phyloP scores from a whole-genome alignment of 805 yeast genomes.

The Suhomyces sp. region DNA sequence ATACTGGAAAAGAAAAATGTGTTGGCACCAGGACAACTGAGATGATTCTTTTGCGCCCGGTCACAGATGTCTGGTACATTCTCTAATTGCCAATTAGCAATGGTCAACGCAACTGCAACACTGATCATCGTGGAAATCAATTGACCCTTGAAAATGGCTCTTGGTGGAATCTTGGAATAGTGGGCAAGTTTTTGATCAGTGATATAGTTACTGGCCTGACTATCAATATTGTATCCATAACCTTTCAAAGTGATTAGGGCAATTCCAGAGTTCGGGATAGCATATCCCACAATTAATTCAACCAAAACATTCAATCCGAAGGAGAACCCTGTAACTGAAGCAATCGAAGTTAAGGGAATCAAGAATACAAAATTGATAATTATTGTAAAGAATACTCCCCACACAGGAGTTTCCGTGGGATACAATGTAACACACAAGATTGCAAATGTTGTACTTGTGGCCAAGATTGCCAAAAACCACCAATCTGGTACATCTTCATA shows the following conservation, averaged over 20 bases:
- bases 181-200: conserved; percentile 30
- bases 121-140: conserved; percentile 36
- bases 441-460: conserved; percentile 45
- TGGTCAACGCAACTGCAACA: conserved; percentile 31
- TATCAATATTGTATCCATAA: conserved; percentile 55
- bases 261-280: conserved; percentile 58
- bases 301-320: conserved; percentile 63
- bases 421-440: conserved; percentile 45
- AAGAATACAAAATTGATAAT: conserved; percentile 54
- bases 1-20: conserved; percentile 54
- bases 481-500: conserved; percentile 74
- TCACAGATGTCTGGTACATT: conserved; percentile 38
- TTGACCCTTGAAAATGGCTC: conserved; percentile 36
- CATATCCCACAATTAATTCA: conserved; percentile 64
- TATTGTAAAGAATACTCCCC: conserved; percentile 61
- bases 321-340: conserved; percentile 59
- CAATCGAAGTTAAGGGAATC: conserved; percentile 61
- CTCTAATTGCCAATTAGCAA: conserved; percentile 42
- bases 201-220: conserved; percentile 59
- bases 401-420: conserved; percentile 59
- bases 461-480: conserved; percentile 56
- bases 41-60: conserved; percentile 32
- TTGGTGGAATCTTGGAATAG: conserved; percentile 26
- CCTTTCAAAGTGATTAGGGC: conserved; percentile 54
- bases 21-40: conserved; percentile 44